Conservation (phyloP, 352 stramenopile genomes). For the Globisporangium polare region DNA sequence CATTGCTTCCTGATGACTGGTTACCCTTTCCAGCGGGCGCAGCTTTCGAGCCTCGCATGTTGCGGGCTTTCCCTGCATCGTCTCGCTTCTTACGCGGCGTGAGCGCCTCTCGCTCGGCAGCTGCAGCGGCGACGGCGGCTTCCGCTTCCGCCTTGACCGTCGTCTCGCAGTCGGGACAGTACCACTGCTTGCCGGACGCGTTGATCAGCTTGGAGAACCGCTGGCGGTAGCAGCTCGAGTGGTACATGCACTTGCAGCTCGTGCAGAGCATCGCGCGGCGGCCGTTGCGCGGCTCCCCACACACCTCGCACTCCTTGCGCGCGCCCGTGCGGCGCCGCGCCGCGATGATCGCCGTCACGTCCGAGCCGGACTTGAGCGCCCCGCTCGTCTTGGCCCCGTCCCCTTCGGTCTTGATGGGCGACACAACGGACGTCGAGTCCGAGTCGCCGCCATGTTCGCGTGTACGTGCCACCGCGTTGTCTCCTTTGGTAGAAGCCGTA, state of each 20-base stretch:
- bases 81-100: slow-evolving; percentile 39
- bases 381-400: slow-evolving; percentile 7
- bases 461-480: neutral
- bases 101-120: slow-evolving; percentile 30
- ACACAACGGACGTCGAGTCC: slow-evolving; percentile 27
- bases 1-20: slow-evolving; percentile 11
- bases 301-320: slow-evolving; percentile 72
- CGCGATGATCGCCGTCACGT: slow-evolving; percentile 65
- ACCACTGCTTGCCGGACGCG: slow-evolving; percentile 65
- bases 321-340: slow-evolving; percentile 59
- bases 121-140: neutral
- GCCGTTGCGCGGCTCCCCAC: slow-evolving; percentile 68
- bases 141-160: slow-evolving; percentile 18
- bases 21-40: neutral
- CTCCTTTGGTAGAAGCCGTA: neutral
- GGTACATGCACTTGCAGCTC: slow-evolving; percentile 82
- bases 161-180: slow-evolving; percentile 76
- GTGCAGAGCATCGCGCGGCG: slow-evolving; percentile 73
- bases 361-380: slow-evolving; percentile 52
- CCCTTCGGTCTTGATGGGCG: slow-evolving; percentile 17
- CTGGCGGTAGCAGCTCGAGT: slow-evolving; percentile 81
- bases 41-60: slow-evolving; percentile 18
- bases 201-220: slow-evolving; percentile 69
- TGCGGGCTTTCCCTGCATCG: slow-evolving; percentile 22
- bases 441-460: slow-evolving; percentile 15